Conservation (phyloP, 805 yeast species). For the Ogataea glucozyma region DNA sequence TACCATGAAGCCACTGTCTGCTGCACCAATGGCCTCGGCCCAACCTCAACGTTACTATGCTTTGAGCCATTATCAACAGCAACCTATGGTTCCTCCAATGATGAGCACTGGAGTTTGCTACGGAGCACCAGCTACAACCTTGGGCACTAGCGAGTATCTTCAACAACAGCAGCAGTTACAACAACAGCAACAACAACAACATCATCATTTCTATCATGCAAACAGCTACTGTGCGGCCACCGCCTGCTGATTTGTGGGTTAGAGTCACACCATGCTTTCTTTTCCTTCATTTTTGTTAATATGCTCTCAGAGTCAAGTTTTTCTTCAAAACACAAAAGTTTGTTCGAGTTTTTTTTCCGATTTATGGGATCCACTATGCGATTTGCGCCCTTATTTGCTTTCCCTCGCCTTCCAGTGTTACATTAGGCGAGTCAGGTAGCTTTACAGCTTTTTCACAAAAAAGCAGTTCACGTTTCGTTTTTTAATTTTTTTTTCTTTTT, state of each 20-base stretch:
- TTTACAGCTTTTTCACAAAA: background rate
- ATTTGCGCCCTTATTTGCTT: slow-evolving; percentile 8
- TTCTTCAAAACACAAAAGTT: slow-evolving; percentile 4
- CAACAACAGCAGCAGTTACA: slow-evolving; percentile 14
- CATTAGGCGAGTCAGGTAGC: too few relatives aligned
- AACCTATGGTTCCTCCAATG: slow-evolving; percentile 17
- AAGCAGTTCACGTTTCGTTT: background rate
- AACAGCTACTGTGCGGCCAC: slow-evolving; percentile 23
- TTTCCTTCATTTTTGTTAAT: slow-evolving; percentile 5
- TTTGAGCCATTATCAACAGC: slow-evolving; percentile 18
- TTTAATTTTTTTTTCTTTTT: background rate
- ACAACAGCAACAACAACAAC: slow-evolving; percentile 15
- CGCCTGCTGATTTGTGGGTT: slow-evolving; percentile 19
- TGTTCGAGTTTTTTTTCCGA: background rate
- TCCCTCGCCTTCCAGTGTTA: background rate
- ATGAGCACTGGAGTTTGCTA: slow-evolving; percentile 20
- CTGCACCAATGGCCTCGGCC: slow-evolving; percentile 8
- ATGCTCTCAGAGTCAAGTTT: background rate
- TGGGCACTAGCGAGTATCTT: slow-evolving; percentile 4
- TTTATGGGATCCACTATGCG: slow-evolving; percentile 4
- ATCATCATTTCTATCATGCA: slow-evolving; percentile 12
- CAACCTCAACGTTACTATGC: slow-evolving; percentile 25
- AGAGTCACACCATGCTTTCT: background rate
- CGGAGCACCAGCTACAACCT: slow-evolving; percentile 8
- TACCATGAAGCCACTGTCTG: slow-evolving; percentile 13